Conservation (phyloP, 305 asterid genomes). For the Fraxinus albicans region DNA sequence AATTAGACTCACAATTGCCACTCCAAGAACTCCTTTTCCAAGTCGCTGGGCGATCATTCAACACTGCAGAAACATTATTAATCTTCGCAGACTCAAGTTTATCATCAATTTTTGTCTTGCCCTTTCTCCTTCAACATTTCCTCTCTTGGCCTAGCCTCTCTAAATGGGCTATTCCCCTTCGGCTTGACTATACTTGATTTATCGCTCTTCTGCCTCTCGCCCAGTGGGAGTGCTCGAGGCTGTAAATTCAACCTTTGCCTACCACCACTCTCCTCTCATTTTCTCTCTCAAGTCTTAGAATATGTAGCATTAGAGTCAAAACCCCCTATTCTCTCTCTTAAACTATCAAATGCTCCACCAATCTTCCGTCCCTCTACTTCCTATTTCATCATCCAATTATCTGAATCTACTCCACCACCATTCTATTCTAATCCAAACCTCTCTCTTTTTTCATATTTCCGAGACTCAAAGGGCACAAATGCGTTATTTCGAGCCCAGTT, state of each 20-base stretch:
- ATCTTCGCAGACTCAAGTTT: slow-evolving; percentile 63
- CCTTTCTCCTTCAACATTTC: slow-evolving; percentile 95
- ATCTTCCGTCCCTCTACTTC: slow-evolving; percentile 57
- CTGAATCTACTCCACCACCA: slow-evolving; percentile 63
- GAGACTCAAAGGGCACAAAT: slow-evolving; percentile 61
- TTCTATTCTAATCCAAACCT: slow-evolving; percentile 67
- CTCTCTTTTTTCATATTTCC: slow-evolving; percentile 58
- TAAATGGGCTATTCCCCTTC: slow-evolving; percentile 66
- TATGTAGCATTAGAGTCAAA: slow-evolving; percentile 36
- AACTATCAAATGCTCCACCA: slow-evolving; percentile 64
- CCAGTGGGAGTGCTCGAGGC: slow-evolving; percentile 45
- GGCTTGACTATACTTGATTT: slow-evolving; percentile 32
- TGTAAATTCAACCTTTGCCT: slow-evolving; percentile 57
- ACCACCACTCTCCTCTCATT: slow-evolving; percentile 39
- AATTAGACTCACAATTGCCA: slow-evolving; percentile 27
- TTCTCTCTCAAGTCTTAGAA: slow-evolving; percentile 53
- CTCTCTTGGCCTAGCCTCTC: slow-evolving; percentile 92
- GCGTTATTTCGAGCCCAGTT: slow-evolving; percentile 79
- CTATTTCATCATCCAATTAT: slow-evolving; percentile 63
- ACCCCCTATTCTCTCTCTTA: slow-evolving; percentile 63
- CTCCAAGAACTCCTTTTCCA: slow-evolving; percentile 59
- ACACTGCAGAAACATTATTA: slow-evolving; percentile 41
- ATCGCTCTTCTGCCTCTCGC: slow-evolving; percentile 35
- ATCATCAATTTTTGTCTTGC: slow-evolving; percentile 78
- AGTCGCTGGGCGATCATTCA: slow-evolving; percentile 27